Base-by-base conservation (phyloP, 2,329 filamentous ascomycete genomes). In the Cytospora leucostoma region DNA sequence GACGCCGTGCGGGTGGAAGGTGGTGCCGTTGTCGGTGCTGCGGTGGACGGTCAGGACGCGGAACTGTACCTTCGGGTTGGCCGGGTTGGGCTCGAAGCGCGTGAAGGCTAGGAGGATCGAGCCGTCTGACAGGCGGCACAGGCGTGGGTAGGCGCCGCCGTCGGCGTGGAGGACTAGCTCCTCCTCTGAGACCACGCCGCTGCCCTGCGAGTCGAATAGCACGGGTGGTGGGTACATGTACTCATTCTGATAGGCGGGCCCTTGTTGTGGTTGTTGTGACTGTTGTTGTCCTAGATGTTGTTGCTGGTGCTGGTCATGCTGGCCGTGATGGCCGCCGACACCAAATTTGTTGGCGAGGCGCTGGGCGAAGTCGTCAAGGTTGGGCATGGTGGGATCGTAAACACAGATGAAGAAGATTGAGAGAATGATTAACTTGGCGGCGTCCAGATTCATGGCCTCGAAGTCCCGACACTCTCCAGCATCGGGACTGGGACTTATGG, bases 21-120 rank as follows among this genome's bases (percentile, higher is more conserved):
- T 74, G 10, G 68, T 71, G 38, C 77, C 79, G 53, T 74, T 75
- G 69, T 82, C 79, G 13, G 70, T 74, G 68, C 79, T 82, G 34
- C 74, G 75, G 10, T 77, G 75, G n/a, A 82, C 71, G 15, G 74
- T 71, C 17, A 82, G 73, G 12, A 77, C 70, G n/a, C 75, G 77
- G 19, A 70, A 67, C 1, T 70, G 71, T 10, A 55, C 59, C 51
- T 55, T 61, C 13, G 59, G 59, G 51, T 61, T 17, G 19, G 51
- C 59, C 10, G 59, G 59, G 19, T 61, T 61, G 15, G 74, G 53
- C 61, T 75, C 71, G 62, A 77, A 75, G 17, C 74, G 74, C 0
- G 80, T 82, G 58, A 77, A 79, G n/a, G 74, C 75, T 37, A 77
- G 76, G 1, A 82, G 73, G n/a, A 83, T 74, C 7, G 75, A 74